phyloP scores from a whole-genome alignment of 169 alveolate species.

The Plasmodium cynomolgi region DNA sequence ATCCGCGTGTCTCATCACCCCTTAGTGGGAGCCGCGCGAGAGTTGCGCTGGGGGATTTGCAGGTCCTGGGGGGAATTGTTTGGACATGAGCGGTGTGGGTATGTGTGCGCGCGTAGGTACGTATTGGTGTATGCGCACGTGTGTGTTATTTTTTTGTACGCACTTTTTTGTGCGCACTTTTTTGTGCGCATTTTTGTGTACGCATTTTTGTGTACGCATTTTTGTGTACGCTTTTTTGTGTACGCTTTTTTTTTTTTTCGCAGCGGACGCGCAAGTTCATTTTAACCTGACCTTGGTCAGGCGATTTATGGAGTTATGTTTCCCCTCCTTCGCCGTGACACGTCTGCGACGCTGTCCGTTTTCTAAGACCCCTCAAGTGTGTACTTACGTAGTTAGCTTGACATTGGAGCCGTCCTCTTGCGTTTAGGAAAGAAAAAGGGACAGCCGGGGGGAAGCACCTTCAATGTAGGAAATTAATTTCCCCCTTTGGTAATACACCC shows the following conservation, averaged over 20 bases:
- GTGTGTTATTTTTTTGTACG: neutral
- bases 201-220: neutral
- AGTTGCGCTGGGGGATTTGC: neutral
- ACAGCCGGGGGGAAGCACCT: neutral
- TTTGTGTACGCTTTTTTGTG: neutral
- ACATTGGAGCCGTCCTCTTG: neutral
- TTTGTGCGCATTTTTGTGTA: neutral
- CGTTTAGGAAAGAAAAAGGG: neutral
- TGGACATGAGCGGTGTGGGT: neutral
- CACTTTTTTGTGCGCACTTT: neutral
- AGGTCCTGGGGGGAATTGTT: neutral
- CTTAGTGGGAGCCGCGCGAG: neutral
- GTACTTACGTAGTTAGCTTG: neutral
- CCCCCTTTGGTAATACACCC: neutral
- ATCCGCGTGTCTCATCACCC: neutral
- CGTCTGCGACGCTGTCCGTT: neutral
- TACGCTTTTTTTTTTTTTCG: neutral
- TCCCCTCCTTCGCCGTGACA: neutral
- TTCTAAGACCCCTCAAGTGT: neutral
- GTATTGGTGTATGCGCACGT: neutral
- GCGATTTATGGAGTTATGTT: neutral
- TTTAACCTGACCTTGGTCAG: slow-evolving; percentile 6
- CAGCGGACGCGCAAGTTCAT: neutral
- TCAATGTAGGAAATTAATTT: neutral
- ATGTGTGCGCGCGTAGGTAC: neutral